These are phyloP conservation scores for Sporothrix mexicana DNA, from an alignment of 2,329 filamentous ascomycete species.

Conservation along the genomic window DNA sequence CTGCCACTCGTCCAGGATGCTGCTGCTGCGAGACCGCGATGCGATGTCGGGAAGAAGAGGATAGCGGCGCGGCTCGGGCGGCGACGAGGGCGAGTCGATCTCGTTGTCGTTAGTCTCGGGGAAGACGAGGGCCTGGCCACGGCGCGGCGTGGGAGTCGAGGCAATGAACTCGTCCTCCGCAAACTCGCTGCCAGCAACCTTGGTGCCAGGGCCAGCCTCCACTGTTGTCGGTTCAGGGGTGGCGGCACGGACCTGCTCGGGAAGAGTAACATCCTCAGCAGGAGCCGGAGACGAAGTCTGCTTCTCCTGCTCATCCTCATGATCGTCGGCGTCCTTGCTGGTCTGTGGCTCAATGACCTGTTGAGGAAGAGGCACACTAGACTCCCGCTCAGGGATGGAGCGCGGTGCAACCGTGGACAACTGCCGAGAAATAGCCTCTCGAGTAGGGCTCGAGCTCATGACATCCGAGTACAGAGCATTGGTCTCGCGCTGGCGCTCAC, in stretches of 20 bases:
- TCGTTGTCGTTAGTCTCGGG: constrained; percentile 48
- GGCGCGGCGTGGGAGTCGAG: constrained; percentile 66
- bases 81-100: constrained; percentile 62
- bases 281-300: background rate
- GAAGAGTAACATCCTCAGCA: constrained; percentile 31
- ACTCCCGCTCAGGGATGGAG: constrained; percentile 22
- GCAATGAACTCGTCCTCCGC: constrained; percentile 62
- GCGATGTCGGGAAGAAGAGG: constrained; percentile 59
- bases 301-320: constrained; percentile 16
- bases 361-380: constrained; percentile 1
- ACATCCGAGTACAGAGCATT: constrained; percentile 72
- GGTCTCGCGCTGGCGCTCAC: constrained; percentile 71
- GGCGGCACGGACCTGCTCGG: constrained; percentile 43
- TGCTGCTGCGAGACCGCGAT: constrained; percentile 51
- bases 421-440: background rate
- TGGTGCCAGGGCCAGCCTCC: background rate
- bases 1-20: constrained; percentile 55
- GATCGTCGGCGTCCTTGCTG: constrained; percentile 26
- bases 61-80: constrained; percentile 60
- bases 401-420: background rate
- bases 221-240: constrained; percentile 52
- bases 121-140: constrained; percentile 58
- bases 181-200: constrained; percentile 41
- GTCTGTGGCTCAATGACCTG: constrained; percentile 15
- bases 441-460: constrained; percentile 57